Conservation (phyloP, 2,329 filamentous ascomycete species). For the Exophiala viscosa region DNA sequence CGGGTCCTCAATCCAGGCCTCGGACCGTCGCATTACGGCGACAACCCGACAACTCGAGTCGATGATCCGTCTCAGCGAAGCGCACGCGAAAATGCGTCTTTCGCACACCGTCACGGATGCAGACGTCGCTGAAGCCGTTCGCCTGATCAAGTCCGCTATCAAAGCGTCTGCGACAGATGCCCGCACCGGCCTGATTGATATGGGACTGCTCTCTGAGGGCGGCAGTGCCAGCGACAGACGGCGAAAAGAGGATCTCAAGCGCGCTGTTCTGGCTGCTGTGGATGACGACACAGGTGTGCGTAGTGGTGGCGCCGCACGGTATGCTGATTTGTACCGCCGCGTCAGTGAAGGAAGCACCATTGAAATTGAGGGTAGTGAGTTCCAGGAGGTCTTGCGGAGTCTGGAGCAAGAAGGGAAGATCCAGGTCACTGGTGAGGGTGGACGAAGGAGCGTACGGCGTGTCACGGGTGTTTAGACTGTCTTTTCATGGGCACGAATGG, state of each 20-base stretch:
- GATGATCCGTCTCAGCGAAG: slow-evolving; percentile 96
- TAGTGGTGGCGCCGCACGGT: slow-evolving; percentile 63
- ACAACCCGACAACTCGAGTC: slow-evolving; percentile 95
- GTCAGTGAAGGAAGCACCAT: slow-evolving; percentile 67
- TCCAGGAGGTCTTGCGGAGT: slow-evolving; percentile 72
- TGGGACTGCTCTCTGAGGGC: slow-evolving; percentile 93
- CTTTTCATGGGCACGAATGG: background rate
- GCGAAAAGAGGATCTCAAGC: slow-evolving; percentile 78
- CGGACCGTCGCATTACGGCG: slow-evolving; percentile 94
- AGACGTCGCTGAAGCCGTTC: slow-evolving; percentile 86
- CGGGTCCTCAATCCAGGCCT: slow-evolving; percentile 77
- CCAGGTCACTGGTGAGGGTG: slow-evolving; percentile 77
- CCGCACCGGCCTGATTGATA: slow-evolving; percentile 87
- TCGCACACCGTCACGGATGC: slow-evolving; percentile 67
- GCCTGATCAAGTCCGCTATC: slow-evolving; percentile 86
- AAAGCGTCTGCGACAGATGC: slow-evolving; percentile 97
- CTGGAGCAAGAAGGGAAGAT: slow-evolving; percentile 83
- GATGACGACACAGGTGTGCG: slow-evolving; percentile 57
- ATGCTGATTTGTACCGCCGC: slow-evolving; percentile 70
- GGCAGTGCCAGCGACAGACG: slow-evolving; percentile 82
- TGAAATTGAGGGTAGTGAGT: slow-evolving; percentile 72
- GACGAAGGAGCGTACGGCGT: slow-evolving; percentile 74
- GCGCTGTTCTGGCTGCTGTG: slow-evolving; percentile 67
- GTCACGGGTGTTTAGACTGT: slow-evolving; percentile 51
- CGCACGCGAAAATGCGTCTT: slow-evolving; percentile 96